phyloP scores from a whole-genome alignment of 257 asterid species.

The Coffea eugenioides region DNA sequence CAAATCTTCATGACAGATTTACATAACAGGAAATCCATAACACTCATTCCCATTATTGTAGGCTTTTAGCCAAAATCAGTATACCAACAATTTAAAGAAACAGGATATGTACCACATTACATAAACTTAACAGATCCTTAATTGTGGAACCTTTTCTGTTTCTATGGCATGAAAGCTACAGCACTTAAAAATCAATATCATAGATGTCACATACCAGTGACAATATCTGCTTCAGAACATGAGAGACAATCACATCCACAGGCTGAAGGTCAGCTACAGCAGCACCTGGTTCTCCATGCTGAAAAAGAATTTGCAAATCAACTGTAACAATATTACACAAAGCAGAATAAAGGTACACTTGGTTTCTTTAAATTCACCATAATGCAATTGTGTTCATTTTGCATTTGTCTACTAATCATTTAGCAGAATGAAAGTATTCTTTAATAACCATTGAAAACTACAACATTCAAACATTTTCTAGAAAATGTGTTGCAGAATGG shows the following conservation, averaged over 20 bases:
- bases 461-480: too few species aligned
- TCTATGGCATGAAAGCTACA: not conserved
- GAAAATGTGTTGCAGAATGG: not conserved
- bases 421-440: not conserved
- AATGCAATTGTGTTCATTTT: not conserved
- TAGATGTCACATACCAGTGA: constrained; percentile 54
- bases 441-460: not conserved
- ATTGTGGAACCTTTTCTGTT: not conserved
- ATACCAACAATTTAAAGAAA: not conserved
- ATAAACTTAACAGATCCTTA: not conserved
- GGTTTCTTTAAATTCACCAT: not conserved
- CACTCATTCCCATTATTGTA: not conserved
- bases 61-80: too few species aligned
- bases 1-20: not conserved
- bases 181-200: not conserved
- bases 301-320: constrained; percentile 29
- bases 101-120: not conserved
- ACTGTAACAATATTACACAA: not conserved
- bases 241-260: constrained; percentile 87
- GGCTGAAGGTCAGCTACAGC: constrained; percentile 93
- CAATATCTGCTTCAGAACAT: constrained; percentile 80
- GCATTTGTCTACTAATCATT: not conserved
- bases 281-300: constrained; percentile 99
- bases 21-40: not conserved
- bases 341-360: not conserved